phyloP scores from a whole-genome alignment of 1,139 yeast species.

The Saccharomyces hybrid region DNA sequence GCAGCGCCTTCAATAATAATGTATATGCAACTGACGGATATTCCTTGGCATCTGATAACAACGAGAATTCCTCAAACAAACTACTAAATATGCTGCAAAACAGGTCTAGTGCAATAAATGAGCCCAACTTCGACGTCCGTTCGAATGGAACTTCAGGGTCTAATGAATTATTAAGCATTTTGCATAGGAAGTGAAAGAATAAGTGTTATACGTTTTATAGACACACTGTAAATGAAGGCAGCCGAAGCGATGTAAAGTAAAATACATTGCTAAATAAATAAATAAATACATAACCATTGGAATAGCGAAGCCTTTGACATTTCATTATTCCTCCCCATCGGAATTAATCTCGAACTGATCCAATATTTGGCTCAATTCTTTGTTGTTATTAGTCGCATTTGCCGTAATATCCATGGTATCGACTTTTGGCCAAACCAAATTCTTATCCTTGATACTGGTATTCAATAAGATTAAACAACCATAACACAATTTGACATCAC shows the following conservation, averaged over 20 bases:
- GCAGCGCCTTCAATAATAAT: constrained; percentile 2
- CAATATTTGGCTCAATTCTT: constrained; percentile 36
- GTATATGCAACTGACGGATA: neutral
- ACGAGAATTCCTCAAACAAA: neutral
- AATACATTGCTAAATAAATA: neutral
- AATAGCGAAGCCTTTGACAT: neutral
- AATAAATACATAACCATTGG: neutral
- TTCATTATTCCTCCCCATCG: constrained; percentile 24
- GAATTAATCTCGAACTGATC: constrained; percentile 47
- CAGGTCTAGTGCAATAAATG: neutral
- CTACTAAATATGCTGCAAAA: neutral
- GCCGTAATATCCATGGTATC: neutral
- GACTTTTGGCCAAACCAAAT: constrained; percentile 48
- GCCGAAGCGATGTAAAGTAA: neutral
- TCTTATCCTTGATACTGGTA: constrained; percentile 36
- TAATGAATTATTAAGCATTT: constrained; percentile 13
- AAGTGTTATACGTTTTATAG: neutral
- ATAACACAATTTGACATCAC: constrained; percentile 47
- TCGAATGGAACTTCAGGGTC: constrained; percentile 4
- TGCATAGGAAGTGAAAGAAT: constrained; percentile 13
- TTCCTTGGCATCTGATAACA: neutral
- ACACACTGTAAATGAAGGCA: neutral
- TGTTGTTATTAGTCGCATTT: constrained; percentile 15
- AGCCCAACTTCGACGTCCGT: neutral
- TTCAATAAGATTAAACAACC: constrained; percentile 66